Base-by-base conservation (phyloP, 2,329 filamentous ascomycete genomes). In the Ascochyta clinopodiicola region DNA sequence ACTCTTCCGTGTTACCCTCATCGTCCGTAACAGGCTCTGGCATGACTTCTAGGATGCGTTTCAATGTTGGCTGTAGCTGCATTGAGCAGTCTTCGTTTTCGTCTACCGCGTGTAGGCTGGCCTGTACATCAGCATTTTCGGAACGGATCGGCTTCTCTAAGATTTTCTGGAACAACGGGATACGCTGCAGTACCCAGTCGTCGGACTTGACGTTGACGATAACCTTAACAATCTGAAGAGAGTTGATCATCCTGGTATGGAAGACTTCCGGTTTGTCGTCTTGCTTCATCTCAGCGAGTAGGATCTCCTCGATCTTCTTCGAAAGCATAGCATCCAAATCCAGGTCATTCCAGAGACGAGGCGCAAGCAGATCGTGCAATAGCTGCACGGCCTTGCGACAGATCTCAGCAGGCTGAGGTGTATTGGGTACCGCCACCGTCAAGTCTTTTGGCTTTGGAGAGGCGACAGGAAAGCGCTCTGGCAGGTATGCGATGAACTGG, bases 91-190 rank as follows among this genome's bases (percentile, higher is more conserved):
- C 86, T 40, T 91, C 86, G 49, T 91, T 84, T 59, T 88, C 85
- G 62, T 92, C 88, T 3, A 86, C 80, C 24, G 88, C 82, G 75
- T 98, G 91, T 29, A 98, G 79, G 69, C 91, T 96, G 69, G 98
- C 94, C 67, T 99, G 96, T 8, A 99, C 87, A 70, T 99, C 95
- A 0, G 92, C 86, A 61, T 93, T 90, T 63, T 98, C 94, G 3
- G 88, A 94, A 67, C 90, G 91, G 49, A 99, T 79, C 12, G 90
- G 87, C 78, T 96, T 97, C 60, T 97, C 93, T 13, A 98, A 78
- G 12, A 98, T 86, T 71, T 92, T 96, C 73, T 97, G 92, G 25
- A 98, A 82, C 25, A 87, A 81, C 0, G 88, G 77, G 66, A 96
- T 84, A 61, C 92, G 91, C 67, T 87, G 86, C 47, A 92, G 78